These are phyloP conservation scores for Entonaema liquescens DNA, from an alignment of 495 filamentous ascomycete species.

Conservation along the genomic window DNA sequence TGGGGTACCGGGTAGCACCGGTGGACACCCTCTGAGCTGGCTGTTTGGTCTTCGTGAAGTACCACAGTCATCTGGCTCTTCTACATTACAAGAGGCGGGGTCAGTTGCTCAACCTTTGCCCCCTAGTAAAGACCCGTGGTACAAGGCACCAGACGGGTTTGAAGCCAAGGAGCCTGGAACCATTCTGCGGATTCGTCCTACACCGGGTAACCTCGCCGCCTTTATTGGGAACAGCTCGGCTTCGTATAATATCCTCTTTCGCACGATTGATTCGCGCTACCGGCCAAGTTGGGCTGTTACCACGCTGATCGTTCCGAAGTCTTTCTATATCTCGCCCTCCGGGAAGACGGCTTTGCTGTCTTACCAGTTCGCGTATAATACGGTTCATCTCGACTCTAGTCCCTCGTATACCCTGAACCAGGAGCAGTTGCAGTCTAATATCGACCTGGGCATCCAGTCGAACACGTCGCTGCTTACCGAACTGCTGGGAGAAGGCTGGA, in stretches of 20 bases:
- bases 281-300: too few species aligned
- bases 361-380: too few species aligned
- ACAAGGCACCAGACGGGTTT: neutral
- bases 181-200: neutral
- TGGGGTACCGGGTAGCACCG: neutral
- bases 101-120: neutral
- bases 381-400: too few species aligned
- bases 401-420: too few species aligned
- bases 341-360: too few species aligned
- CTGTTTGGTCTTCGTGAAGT: neutral
- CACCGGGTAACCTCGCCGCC: neutral
- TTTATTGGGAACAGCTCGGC: neutral
- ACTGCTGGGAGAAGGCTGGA: too few species aligned
- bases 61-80: neutral
- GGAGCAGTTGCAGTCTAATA: too few species aligned
- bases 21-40: neutral
- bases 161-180: neutral
- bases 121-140: neutral
- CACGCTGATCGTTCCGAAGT: too few species aligned
- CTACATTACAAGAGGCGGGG: neutral
- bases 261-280: neutral
- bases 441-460: too few species aligned
- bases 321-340: too few species aligned
- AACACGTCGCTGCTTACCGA: too few species aligned
- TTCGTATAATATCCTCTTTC: neutral